Base-by-base conservation (phyloP, 2,329 filamentous ascomycete species). In the Ophiocordyceps camponoti-leonardi region DNA sequence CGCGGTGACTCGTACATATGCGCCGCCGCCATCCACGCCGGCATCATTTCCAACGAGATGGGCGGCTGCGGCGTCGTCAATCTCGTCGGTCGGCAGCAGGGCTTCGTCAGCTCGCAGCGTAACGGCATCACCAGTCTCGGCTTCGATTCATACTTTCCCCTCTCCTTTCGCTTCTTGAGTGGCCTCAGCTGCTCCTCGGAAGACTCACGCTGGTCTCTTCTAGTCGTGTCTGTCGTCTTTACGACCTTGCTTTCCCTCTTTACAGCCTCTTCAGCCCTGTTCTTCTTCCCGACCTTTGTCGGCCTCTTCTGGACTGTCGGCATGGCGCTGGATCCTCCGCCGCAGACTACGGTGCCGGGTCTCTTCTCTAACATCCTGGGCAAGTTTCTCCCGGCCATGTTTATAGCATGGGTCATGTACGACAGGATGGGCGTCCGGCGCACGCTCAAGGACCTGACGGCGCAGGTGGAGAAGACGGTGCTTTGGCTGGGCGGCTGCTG, bases 1-100 rank as follows among this genome's bases (percentile, higher is more conserved):
- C 82, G 92, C 18, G 86, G 83, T 11, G 87, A 94, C 61, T 93
- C 86, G 14, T 93, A 85, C 63, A 81, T 94, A 46, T 94, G 87
- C 57, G 81, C 79, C 48, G 73, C 87, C 13, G 87, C 86, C 31
- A 84, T 94, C 44, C 87, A 94, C 57, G 79, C 86, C 1, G 87
- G 86, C 19, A 71, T 88, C 53, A 76, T 93, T 49, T 76, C 75
- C 33, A 77, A 87, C 54, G 63, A 68, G 0, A 67, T 74, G 28
- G 87, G 87, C 35, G 87, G 87, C 1, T 94, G 87, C 53, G 87
- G 87, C 47, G 84, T 93, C 3, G 73, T 92, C 30, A 72, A 76
- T 45, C 69, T 92, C 35, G 71, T 84, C 20, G 88, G 88, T 20
- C 72, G 79, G 46, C 74, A 77, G 46, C 65, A 71, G 46, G 66